Percentiles rank a stretch among this genome's conserved stretches.
These are phyloP conservation scores for Smittium culicis DNA, from an alignment of 371 early-diverging fungal genomes.

Conservation along the genomic window DNA sequence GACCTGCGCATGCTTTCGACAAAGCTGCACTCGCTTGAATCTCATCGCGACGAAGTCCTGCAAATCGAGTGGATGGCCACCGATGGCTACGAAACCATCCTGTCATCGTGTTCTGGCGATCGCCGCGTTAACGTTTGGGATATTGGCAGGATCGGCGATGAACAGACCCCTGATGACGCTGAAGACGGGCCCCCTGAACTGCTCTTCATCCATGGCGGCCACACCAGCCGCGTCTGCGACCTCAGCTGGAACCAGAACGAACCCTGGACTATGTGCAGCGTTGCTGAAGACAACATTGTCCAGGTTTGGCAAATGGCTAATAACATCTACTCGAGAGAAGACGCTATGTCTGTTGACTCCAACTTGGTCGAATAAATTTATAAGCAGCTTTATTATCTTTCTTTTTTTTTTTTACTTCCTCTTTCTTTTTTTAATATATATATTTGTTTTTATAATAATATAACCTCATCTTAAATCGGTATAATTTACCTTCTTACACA, in stretches of 20 bases:
- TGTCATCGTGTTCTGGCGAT: conserved; percentile 86
- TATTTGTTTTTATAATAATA: too few species aligned
- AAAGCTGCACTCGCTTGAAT: conserved; percentile 71
- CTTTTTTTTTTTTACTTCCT: too few species aligned
- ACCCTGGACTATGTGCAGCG: conserved; percentile 86
- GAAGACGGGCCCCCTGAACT: conserved; percentile 98
- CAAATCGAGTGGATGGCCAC: conserved; percentile 78
- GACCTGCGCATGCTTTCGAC: conserved; percentile 81
- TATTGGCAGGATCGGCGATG: conserved; percentile 79
- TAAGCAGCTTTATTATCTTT: too few species aligned
- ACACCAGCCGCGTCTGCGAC: conserved; percentile 92
- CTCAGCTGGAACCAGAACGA: conserved; percentile 93
- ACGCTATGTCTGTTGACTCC: neutral
- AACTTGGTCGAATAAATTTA: neutral
- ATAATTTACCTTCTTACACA: too few species aligned
- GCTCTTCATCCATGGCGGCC: conserved; percentile 97
- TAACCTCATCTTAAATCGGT: too few species aligned
- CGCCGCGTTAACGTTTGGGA: conserved; percentile 95
- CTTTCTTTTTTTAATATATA: too few species aligned
- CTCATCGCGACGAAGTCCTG: conserved; percentile 82
- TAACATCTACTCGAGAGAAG: conserved; percentile 27
- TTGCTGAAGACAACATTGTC: conserved; percentile 91
- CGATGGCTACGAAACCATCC: conserved; percentile 75
- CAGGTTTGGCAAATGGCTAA: conserved; percentile 98
- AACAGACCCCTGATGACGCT: conserved; percentile 89